Evolutionary conservation across 371 early-diverging fungal genomes (phyloP), one percentile per base, ranked within the genome.

Genomic region (Polyrhizophydium stewartii): DNA sequence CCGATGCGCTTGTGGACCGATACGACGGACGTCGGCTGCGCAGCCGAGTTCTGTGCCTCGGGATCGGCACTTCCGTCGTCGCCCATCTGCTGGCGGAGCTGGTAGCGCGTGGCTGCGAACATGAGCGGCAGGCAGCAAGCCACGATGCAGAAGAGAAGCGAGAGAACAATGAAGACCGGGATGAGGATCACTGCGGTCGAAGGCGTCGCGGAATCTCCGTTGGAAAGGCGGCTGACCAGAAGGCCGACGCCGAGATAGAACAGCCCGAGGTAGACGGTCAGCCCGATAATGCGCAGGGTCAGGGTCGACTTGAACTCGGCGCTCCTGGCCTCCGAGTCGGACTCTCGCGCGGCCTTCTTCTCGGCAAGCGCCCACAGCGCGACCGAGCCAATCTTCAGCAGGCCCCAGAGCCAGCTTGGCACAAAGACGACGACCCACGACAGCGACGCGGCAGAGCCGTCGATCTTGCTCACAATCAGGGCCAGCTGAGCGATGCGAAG

Each of bases 81-180:
- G 24, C 16, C n/a, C 25, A 53, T 30, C 10, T 53, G 5, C n/a
- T 53, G 21, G 13, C n/a, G 13, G 53, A 53, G 6, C 53, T 53
- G 53, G 7, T 13, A 9, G 19, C 53, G 25, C 30, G 24, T 7
- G 32, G 25, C 24, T 6, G 30, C 32, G n/a, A 53, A 53, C 30
- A 75, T 9, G 75, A 86, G 87, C 12, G 92, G 92, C 46, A 88
- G 71, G 67, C 89, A 89, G 64, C 89, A 90, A 22, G 89, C 89
- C 10, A 81, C 72, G 55, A 89, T 89, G 63, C 89, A 89, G 30
- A 89, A 50, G 40, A 72, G n/a, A 57, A 84, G 61, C 61, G 78
- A 74, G 59, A 88, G 68, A 9, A 88, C 74, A 58, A 93, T 85
- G 66, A 93, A 91, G n/a, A 92, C 74, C 19, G 93, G 90, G 22